Evolutionary conservation across 75 land plant species (phyloP), one percentile per base, ranked within the genome.

Genomic region (Selaginella tamariscina): DNA sequence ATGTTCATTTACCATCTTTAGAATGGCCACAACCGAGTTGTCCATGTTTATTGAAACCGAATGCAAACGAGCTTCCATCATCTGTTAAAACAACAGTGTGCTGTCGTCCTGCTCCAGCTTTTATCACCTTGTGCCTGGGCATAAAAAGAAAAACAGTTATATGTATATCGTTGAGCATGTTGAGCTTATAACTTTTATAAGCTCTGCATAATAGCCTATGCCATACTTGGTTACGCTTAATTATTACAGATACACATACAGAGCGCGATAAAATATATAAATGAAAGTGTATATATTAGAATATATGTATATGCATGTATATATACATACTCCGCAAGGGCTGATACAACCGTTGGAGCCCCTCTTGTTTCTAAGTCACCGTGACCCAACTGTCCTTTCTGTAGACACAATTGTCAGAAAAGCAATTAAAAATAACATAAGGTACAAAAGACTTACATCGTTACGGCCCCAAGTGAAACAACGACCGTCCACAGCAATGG

Each of bases 401-500:
- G 89, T 67, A 31, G 32, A 63, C 13, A 30, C 24, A 29, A 68
- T 56, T 33, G 29, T 23, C 29, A 30, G 15, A 65, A 22, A 65
- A 65, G 18, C 18, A 65, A 28, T 9, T 32, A 66, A 31, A 31
- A 32, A 66, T 1, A 18, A 31, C 11, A 1, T 9, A 66, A 31
- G 29, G 9, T 1, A 15, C 11, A 32, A 31, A 32, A 66, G 68
- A 32, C 68, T 55, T 77, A 82, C 98, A 80, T 94, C 98, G 75
- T 95, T 90, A 1, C 99, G 74, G 31, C 99, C 99, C 99, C 99
- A 95, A 0, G 99, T 90, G 59, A 82, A 95, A 77, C 96, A 90
- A 15, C 92, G 85, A 5, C 99, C 99, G 69, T 85, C 85, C 57
- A 74, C 88, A 78, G 85, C 99, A 67, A 95, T 67, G 5, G 97